A percentile compares a stretch with the other conserved stretches of the same genome.
These are phyloP conservation scores for Cydonia oblonga DNA, from an alignment of 331 rosid species.

Conservation along the genomic window DNA sequence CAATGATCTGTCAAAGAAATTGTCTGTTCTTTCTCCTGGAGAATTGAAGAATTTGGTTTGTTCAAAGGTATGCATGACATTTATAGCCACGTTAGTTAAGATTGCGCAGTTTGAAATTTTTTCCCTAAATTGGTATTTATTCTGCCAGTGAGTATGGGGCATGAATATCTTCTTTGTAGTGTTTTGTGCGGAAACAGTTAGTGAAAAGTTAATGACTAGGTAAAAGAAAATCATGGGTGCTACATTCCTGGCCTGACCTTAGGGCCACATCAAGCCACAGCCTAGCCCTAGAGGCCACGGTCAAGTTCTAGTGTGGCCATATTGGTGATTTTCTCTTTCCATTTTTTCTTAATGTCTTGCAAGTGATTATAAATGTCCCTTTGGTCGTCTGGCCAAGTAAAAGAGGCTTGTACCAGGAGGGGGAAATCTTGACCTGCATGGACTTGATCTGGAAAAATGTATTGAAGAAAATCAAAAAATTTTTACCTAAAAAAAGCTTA, in stretches of 20 bases:
- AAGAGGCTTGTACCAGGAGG: no score
- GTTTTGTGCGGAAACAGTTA: neutral
- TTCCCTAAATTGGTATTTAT: neutral
- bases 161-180: neutral
- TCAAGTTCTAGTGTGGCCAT: neutral
- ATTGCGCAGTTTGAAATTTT: neutral
- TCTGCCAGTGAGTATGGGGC: neutral
- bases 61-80: slow-evolving; percentile 53
- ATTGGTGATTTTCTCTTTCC: neutral
- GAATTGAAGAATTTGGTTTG: slow-evolving; percentile 85
- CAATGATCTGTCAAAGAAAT: slow-evolving; percentile 67
- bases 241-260: neutral
- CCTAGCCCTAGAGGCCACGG: neutral
- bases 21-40: slow-evolving; percentile 61
- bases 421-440: neutral
- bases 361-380: neutral
- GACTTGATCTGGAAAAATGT: neutral
- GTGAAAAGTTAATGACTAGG: neutral
- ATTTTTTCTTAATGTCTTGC: neutral
- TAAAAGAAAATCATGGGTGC: neutral
- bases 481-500: no score
- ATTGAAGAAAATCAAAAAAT: neutral
- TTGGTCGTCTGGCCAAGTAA: no score
- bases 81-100: neutral
- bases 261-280: neutral